Conservation (phyloP, 1,284 basidiomycete genomes). For the Leccinum subspadiceum region DNA sequence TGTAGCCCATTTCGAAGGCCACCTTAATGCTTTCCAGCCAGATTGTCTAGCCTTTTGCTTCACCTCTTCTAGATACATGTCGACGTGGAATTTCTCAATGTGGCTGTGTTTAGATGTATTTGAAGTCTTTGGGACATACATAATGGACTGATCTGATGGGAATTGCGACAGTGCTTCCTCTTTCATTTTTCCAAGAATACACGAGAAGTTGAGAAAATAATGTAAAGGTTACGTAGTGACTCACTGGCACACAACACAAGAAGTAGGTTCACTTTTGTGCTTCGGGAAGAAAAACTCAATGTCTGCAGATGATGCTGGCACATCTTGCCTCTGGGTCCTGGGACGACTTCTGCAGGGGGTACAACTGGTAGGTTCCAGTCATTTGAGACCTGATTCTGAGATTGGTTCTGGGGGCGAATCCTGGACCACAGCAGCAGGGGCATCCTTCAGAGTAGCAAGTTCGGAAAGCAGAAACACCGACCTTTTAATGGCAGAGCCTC, state of each 20-base stretch:
- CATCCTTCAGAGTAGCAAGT: too few species aligned
- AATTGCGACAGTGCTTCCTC: neutral
- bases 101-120: neutral
- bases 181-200: neutral
- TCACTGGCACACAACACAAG: neutral
- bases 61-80: neutral
- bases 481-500: too few species aligned
- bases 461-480: too few species aligned
- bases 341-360: too few species aligned
- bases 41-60: neutral
- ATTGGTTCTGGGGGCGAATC: neutral
- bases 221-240: neutral
- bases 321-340: neutral
- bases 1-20: neutral
- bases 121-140: neutral
- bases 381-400: neutral
- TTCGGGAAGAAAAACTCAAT: neutral
- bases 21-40: neutral
- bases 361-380: too few species aligned
- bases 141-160: neutral
- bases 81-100: neutral
- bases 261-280: neutral
- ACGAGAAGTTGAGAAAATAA: neutral
- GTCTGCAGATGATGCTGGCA: neutral
- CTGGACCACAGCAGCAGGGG: neutral